Evolutionary conservation across 495 filamentous ascomycete species (phyloP), one percentile per base, ranked within the genome.

Genomic region (Pyrenula aspistea): DNA sequence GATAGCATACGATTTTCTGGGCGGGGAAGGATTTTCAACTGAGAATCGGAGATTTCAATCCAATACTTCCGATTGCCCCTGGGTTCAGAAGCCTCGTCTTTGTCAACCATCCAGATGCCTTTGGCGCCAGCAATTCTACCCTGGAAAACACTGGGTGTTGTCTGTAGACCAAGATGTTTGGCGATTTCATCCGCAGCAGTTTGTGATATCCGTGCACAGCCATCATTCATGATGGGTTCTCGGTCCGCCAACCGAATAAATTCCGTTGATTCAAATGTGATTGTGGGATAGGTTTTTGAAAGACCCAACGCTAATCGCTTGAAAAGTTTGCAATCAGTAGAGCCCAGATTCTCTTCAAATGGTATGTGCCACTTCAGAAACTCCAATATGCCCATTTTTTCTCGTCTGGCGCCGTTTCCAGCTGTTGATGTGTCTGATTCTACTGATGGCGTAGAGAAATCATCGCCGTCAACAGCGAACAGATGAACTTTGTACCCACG

Each of bases 51-150:
- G 4, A 94, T 83, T 56, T 89, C 81, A 55, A 96, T 89, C 84
- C 87, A 95, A 10, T 77, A 70, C 0, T 73, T 64, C 2, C 56
- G 52, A 31, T 65, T 25, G 67, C 63, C 8, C 55, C 60, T 2
- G 65, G 64, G 57, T 77, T 72, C 4, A 56, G 70, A 48, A 55
- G 73, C 69, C 49, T 71, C 62, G 1, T 67, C 65, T 10, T 73
- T 73, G 60, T 85, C 82, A 15, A 92, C 75, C 69, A 91, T 81
- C 91, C 92, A 96, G 48, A 96, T 71, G 1, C 93, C 93, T 68
- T 97, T 96, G 1, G 89, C 88, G 3, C 87, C 83, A 1, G 84
- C 87, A 58, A 97, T 83, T 48, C 92, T 77, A 11, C 76, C 92
- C 69, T 96, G 92, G 54, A 94, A 86, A 4, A 77, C 81, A 56